Evolutionary conservation across 2,329 filamentous ascomycete genomes (phyloP).

Genomic region (Fusarium mangiferae): DNA sequence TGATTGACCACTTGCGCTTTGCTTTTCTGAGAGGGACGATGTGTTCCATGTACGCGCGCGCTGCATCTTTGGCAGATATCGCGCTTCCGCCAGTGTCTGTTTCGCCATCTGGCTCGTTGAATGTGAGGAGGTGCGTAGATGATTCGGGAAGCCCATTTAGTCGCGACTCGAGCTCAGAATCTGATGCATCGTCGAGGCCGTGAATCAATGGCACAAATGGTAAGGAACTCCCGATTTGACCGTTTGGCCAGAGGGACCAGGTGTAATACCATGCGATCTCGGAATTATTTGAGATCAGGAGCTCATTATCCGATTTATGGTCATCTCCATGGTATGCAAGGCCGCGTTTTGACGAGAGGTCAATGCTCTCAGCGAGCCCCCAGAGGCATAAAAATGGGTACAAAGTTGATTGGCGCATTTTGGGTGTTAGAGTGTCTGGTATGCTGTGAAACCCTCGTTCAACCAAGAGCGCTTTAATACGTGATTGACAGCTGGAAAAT

Average conservation of each 20-base stretch:
- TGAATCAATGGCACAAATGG: constrained; percentile 54
- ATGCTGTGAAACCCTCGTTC: neutral
- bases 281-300: constrained; percentile 51
- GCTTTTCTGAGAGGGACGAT: constrained; percentile 49
- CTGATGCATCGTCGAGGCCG: constrained; percentile 48
- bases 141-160: constrained; percentile 46
- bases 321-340: constrained; percentile 41
- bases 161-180: constrained; percentile 39
- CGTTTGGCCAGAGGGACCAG: constrained; percentile 50
- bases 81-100: constrained; percentile 52
- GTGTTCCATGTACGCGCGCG: constrained; percentile 50
- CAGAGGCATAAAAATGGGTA: constrained; percentile 2
- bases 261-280: constrained; percentile 57
- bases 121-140: constrained; percentile 53
- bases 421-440: neutral
- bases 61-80: constrained; percentile 53
- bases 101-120: constrained; percentile 56
- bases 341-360: constrained; percentile 38
- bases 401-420: constrained; percentile 16
- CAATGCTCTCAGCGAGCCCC: constrained; percentile 1
- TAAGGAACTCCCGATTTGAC: constrained; percentile 40
- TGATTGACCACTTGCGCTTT: constrained; percentile 50
- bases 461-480: neutral
- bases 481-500: neutral
- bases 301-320: constrained; percentile 46